These are phyloP conservation scores for Calonectria crousiana DNA, from an alignment of 2,329 filamentous ascomycete genomes.

Conservation along the genomic window DNA sequence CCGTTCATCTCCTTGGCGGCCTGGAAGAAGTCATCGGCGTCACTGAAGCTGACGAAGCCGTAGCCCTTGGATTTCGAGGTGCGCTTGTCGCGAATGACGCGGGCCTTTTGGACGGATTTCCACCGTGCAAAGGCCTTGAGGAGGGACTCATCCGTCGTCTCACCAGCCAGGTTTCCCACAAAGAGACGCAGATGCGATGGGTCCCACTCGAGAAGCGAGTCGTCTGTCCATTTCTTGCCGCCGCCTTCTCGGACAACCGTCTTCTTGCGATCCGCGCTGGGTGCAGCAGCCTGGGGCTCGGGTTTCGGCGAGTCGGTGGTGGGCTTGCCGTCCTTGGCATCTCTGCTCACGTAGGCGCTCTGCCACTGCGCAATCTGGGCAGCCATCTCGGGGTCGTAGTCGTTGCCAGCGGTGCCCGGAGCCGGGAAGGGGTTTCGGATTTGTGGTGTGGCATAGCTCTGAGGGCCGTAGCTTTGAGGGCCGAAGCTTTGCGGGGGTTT, in stretches of 20 bases:
- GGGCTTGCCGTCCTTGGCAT: slow-evolving; percentile 57
- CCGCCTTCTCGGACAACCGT: slow-evolving; percentile 91
- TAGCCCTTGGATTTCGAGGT: slow-evolving; percentile 97
- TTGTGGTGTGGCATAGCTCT: slow-evolving; percentile 66
- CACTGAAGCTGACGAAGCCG: slow-evolving; percentile 95
- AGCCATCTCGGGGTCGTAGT: slow-evolving; percentile 83
- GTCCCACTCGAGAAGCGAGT: slow-evolving; percentile 93
- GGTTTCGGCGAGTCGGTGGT: slow-evolving; percentile 48
- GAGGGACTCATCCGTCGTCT: slow-evolving; percentile 96
- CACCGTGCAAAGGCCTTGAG: slow-evolving; percentile 94
- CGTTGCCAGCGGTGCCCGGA: slow-evolving; percentile 61
- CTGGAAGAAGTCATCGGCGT: slow-evolving; percentile 96
- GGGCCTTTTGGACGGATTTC: slow-evolving; percentile 88
- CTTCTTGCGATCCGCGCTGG: slow-evolving; percentile 75
- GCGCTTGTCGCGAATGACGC: slow-evolving; percentile 94
- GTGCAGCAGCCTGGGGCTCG: slow-evolving; percentile 54
- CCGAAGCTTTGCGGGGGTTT: slow-evolving; percentile 31
- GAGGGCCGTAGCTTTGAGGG: slow-evolving; percentile 41
- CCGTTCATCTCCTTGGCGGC: slow-evolving; percentile 98
- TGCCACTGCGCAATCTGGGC: slow-evolving; percentile 96
- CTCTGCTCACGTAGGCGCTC: slow-evolving; percentile 82
- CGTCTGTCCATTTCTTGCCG: slow-evolving; percentile 92
- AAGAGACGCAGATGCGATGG: slow-evolving; percentile 94
- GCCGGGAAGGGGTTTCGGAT: slow-evolving; percentile 86
- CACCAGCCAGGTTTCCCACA: slow-evolving; percentile 95